Evolutionary conservation across 2,329 filamentous ascomycete genomes (phyloP), one percentile per base, ranked within the genome.

Genomic region (Ceratocystis colombiana): DNA sequence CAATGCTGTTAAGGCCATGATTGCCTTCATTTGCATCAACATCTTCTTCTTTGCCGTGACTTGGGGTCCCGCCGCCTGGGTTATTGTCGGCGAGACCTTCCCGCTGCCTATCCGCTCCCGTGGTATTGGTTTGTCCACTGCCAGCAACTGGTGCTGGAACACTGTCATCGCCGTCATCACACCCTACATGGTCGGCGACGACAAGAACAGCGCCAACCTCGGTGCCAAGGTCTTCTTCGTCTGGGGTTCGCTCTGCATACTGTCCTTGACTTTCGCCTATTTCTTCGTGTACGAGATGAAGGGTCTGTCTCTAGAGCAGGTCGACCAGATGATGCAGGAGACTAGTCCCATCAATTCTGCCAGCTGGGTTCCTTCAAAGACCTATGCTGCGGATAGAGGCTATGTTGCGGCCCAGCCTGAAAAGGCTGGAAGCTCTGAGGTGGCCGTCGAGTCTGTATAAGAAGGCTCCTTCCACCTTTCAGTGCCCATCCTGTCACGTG

Each of bases 81-180:
- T 88, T 65, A 83, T 95, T 71, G 92, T 94, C 72, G 90, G 90
- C 74, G 90, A 96, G 79, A 88, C 94, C 76, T 96, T 88, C 84
- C 90, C 90, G 67, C 84, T 96, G 65, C 89, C 89, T 69, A 93
- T 96, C 77, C 88, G 91, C 72, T 88, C 91, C 50, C 88, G 89
- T 71, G 91, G 91, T 78, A 90, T 96, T 68, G 90, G 83, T 71
- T 82, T 96, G 57, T 92, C 90, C 50, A 95, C 91, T 7, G 88
- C 90, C 68, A 90, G 87, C 74, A 95, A 95, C 83, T 95, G 90
- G 90, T 82, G 94, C 69, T 94, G 89, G 89, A 94, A 91, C 79
- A 90, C 86, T 75, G 82, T 82, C 72, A 82, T 83, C 64, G 75
- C 84, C 68, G 82, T 90, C 74, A 88, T 90, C 76, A 88, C 84